A percentile compares a stretch with the other conserved stretches of the same genome.
Conservation (phyloP, 202 grass and related monocot genomes). For the Carex arenaria region DNA sequence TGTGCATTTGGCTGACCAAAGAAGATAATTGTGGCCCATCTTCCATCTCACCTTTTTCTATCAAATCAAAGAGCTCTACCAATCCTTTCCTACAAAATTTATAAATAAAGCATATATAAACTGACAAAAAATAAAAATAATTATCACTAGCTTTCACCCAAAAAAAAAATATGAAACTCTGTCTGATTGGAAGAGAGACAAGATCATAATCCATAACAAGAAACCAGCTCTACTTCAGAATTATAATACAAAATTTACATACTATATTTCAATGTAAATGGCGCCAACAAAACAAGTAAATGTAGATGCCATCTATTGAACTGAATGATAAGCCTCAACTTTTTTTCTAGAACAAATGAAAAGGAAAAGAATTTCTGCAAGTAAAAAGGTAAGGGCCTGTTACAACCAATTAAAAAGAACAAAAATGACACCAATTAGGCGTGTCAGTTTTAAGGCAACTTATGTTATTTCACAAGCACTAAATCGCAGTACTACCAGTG, state of each 20-base stretch:
- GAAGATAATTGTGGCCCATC: conserved; percentile 63
- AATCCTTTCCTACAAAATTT: conserved; percentile 74
- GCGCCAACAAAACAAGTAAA: background rate
- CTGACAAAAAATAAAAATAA: conserved; percentile 7
- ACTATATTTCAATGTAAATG: background rate
- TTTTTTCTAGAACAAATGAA: background rate
- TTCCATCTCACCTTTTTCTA: conserved; percentile 66
- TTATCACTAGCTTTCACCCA: background rate
- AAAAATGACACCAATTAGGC: background rate
- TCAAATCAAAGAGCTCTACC: conserved; percentile 85
- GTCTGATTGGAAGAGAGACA: background rate
- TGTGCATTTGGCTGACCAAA: conserved; percentile 74
- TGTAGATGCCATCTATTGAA: background rate
- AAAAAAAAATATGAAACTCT: conserved; percentile 7
- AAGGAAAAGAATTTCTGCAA: background rate
- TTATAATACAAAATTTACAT: background rate
- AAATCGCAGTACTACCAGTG: background rate
- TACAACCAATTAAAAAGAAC: background rate
- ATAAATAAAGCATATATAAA: conserved; percentile 2
- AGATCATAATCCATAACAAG: background rate
- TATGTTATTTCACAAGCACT: background rate
- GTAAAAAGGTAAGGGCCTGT: background rate
- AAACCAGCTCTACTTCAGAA: background rate
- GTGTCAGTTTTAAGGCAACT: background rate
- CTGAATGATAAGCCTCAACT: background rate